Evolutionary conservation across 257 asterid genomes (phyloP).

Genomic region (Capsicum rhomboideum): DNA sequence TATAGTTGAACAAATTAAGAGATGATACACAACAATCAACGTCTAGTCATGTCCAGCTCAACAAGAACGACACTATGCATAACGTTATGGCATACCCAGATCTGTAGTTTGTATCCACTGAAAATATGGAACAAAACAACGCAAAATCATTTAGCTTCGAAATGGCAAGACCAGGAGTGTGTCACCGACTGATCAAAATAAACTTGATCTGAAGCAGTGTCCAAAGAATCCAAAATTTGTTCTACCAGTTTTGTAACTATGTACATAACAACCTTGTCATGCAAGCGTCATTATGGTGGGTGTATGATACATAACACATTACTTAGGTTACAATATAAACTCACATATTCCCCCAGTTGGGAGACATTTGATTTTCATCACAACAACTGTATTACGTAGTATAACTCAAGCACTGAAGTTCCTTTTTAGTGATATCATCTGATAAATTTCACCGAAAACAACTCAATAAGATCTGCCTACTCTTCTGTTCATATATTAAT

Average conservation of each 20-base stretch:
- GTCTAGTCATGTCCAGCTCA: too few species aligned
- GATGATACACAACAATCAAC: too few species aligned
- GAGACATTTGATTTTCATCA: too few species aligned
- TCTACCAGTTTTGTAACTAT: neutral
- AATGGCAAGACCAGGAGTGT: neutral
- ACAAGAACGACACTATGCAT: too few species aligned
- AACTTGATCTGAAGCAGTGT: neutral
- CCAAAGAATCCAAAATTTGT: neutral
- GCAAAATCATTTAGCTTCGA: neutral
- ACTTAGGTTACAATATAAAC: neutral
- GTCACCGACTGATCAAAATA: neutral
- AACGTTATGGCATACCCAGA: neutral
- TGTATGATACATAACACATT: neutral
- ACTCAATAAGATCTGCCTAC: neutral
- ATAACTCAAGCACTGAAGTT: neutral
- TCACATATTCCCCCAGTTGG: too few species aligned
- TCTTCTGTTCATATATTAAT: neutral
- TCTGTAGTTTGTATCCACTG: neutral
- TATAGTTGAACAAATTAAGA: too few species aligned
- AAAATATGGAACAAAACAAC: neutral
- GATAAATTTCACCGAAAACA: neutral
- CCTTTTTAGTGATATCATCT: neutral
- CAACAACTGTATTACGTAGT: neutral
- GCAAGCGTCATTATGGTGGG: neutral
- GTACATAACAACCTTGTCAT: neutral